Conservation (phyloP, 257 asterid genomes). For the Anisodus tanguticus region DNA sequence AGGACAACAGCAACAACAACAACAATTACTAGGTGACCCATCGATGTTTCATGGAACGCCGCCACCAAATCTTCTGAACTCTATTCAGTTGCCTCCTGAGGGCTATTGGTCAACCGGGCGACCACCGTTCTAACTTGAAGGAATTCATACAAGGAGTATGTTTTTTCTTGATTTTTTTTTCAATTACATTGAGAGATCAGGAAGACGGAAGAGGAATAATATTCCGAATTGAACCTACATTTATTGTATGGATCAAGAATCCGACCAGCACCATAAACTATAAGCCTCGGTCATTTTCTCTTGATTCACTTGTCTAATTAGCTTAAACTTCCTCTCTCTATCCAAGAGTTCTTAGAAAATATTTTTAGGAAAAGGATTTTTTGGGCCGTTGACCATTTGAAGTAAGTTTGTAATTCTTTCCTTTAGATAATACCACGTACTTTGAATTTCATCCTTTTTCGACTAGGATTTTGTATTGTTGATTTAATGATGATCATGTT, state of each 20-base stretch:
- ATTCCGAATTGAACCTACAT: not conserved
- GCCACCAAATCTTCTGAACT: constrained; percentile 57
- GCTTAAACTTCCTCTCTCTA: not conserved
- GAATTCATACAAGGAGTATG: not conserved
- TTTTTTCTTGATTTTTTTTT: not conserved
- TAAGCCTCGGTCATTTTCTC: too few relatives aligned
- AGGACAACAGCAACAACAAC: constrained; percentile 34
- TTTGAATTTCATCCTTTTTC: not conserved
- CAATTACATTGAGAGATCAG: not conserved
- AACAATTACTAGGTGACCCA: constrained; percentile 47
- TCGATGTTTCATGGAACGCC: constrained; percentile 69
- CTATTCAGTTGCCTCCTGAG: constrained; percentile 63
- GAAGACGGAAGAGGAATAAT: not conserved
- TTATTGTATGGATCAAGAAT: not conserved
- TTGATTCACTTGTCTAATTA: too few relatives aligned
- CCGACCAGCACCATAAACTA: not conserved
- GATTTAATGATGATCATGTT: not conserved
- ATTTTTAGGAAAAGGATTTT: not conserved
- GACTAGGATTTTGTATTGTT: not conserved
- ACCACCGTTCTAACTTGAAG: constrained; percentile 52
- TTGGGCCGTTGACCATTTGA: not conserved
- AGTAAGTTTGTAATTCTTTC: not conserved
- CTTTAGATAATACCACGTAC: not conserved
- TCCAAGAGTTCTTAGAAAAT: not conserved
- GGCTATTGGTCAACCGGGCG: constrained; percentile 72